Evolutionary conservation across 2,329 filamentous ascomycete genomes (phyloP).

Genomic region (Phyllosticta citribraziliensis): DNA sequence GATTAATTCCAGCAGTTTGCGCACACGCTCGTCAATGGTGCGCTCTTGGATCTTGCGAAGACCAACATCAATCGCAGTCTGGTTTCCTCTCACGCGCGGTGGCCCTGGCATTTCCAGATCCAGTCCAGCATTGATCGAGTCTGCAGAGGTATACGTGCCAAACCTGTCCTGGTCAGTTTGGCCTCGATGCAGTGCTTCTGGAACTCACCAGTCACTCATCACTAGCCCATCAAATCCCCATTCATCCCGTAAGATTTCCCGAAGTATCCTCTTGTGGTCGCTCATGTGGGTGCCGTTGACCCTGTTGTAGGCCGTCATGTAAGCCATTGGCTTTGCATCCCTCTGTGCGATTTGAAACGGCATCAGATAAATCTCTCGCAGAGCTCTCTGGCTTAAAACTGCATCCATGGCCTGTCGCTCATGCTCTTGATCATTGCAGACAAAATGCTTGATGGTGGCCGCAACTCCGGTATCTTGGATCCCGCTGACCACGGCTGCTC

Average conservation of each 20-base stretch:
- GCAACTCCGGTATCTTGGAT: conserved; percentile 57
- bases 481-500: conserved; percentile 49
- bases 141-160: conserved; percentile 26
- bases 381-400: conserved; percentile 46
- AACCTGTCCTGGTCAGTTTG: conserved; percentile 59
- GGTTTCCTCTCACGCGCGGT: conserved; percentile 35
- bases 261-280: conserved; percentile 56
- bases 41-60: conserved; percentile 46
- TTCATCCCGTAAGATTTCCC: conserved; percentile 55
- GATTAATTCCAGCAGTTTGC: conserved; percentile 49
- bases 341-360: conserved; percentile 63
- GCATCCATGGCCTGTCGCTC: conserved; percentile 50
- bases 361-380: conserved; percentile 45
- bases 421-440: conserved; percentile 58
- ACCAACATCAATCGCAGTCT: conserved; percentile 3
- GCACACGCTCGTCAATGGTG: conserved; percentile 22
- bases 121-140: conserved; percentile 26
- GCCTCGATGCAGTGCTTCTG: conserved; percentile 46
- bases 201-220: conserved; percentile 60
- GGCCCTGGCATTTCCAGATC: conserved; percentile 30
- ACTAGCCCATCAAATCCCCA: conserved; percentile 65
- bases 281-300: conserved; percentile 63
- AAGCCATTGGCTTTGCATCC: conserved; percentile 54
- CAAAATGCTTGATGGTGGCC: conserved; percentile 67
- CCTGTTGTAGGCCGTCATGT: conserved; percentile 68